Evolutionary conservation across 257 asterid species (phyloP), one percentile per base, ranked within the genome.

Genomic region (Ophiorrhiza pumila): DNA sequence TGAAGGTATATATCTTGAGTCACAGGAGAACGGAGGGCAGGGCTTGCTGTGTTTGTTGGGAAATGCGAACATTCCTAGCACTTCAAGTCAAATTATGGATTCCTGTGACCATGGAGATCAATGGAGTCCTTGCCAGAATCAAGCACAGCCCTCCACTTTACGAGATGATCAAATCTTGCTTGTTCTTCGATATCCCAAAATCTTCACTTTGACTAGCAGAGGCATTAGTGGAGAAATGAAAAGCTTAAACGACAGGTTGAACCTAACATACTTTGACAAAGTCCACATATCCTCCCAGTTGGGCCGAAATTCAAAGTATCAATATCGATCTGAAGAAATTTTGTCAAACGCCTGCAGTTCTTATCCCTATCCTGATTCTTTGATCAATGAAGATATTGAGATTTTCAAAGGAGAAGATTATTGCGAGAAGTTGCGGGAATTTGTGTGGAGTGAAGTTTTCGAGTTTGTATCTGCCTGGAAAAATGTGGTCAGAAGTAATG

Each of bases 401-500:
- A 69, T 69, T 69, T 60, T 34, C 56, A 69, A 69, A 50, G 75
- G 79, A 47, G 65, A 61, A 5, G 58, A 39, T 14, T 55, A 53
- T 7, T 74, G 78, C 42, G 73, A 74, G 66, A 56, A 18, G 39
- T 71, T 74, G 37, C 27, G 68, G 27, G 27, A 45, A 27, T 27
- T 42, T 22, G 59, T 74, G 32, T 74, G 73, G 78, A 67, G 34
- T 43, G 78, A 74, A 74, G 67, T 66, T 41, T 67, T 65, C 35
- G 65, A 41, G 32, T 66, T 66, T 66, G 73, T 18, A 9, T 57
- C 72, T 14, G 42, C 47, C 12, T 18, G 61, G 35, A 43, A 45
- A 27, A n/a, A 4, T 17, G 20, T 17, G 1, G 35, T 9, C 32
- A 39, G 18, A 17, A 57, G 1, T 6, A 17, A 42, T 4, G 25